phyloP scores from a whole-genome alignment of 371 early-diverging fungal genomes.

The Syncephalis plumigaleata region DNA sequence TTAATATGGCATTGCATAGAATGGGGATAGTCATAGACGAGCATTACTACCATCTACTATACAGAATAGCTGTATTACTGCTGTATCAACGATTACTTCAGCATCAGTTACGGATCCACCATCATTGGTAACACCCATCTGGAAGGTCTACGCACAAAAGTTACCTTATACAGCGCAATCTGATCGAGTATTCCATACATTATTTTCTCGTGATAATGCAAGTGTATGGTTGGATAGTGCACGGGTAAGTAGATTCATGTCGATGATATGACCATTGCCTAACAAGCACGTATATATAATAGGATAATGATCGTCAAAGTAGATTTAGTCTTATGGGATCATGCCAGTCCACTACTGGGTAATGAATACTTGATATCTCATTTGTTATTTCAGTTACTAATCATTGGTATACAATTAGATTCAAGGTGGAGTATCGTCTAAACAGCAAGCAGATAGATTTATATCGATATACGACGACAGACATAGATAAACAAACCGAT shows the following conservation, averaged over 20 bases:
- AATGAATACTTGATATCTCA: not conserved
- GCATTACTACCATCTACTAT: too few relatives aligned
- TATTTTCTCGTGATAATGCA: conserved; percentile 13
- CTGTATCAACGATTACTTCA: too few relatives aligned
- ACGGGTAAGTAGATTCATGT: conserved; percentile 12
- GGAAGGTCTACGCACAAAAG: not conserved
- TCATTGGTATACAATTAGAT: not conserved
- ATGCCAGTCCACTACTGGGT: not conserved
- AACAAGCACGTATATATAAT: too few relatives aligned
- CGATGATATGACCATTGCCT: not conserved
- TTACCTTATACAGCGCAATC: conserved; percentile 2
- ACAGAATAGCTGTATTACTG: too few relatives aligned
- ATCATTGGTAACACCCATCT: too few relatives aligned
- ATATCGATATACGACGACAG: too few relatives aligned
- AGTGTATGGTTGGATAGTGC: conserved; percentile 56
- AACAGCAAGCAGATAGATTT: too few relatives aligned
- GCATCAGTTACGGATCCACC: too few relatives aligned
- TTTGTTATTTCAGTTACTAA: too few relatives aligned
- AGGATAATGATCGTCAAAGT: not conserved
- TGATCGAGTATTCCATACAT: conserved; percentile 11
- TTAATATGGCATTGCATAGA: not conserved
- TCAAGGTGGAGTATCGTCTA: too few relatives aligned
- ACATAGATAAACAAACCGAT: too few relatives aligned
- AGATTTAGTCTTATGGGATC: not conserved
- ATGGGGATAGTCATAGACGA: too few relatives aligned